phyloP scores from a whole-genome alignment of 192 early-diverging fungal genomes.

The Coemansia sp. region DNA sequence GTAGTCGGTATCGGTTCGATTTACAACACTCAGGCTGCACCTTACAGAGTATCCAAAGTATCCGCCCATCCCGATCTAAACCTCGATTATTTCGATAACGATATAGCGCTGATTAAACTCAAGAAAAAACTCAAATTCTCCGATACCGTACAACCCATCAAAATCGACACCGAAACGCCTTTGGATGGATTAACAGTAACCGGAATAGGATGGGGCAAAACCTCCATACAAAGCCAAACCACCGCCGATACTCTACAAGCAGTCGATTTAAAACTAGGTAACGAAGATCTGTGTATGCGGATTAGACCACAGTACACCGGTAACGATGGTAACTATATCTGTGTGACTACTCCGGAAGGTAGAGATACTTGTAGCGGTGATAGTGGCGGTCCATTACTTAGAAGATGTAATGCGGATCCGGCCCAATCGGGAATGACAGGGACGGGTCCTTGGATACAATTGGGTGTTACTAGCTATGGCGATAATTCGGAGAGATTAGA shows the following conservation, averaged over 20 bases:
- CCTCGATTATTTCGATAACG: constrained; percentile 53
- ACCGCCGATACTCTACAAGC: constrained; percentile 32
- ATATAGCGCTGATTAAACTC: constrained; percentile 55
- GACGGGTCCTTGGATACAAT: constrained; percentile 40
- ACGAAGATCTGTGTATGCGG: constrained; percentile 24
- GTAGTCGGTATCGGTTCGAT: constrained; percentile 38
- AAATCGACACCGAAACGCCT: constrained; percentile 30
- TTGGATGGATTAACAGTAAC: constrained; percentile 35
- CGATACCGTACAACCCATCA: constrained; percentile 38
- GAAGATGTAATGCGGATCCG: constrained; percentile 18
- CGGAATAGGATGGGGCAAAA: constrained; percentile 55
- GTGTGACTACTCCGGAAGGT: constrained; percentile 49
- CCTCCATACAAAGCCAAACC: constrained; percentile 16
- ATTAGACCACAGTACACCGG: constrained; percentile 24
- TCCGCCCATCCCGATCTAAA: constrained; percentile 39
- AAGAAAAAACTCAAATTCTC: constrained; percentile 33
- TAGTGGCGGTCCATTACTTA: constrained; percentile 44
- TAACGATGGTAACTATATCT: constrained; percentile 52
- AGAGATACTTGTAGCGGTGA: constrained; percentile 53
- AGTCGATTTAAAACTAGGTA: constrained; percentile 32
- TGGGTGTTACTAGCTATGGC: constrained; percentile 57
- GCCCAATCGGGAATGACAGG: constrained; percentile 3
- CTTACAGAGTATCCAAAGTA: constrained; percentile 32
- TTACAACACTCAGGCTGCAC: constrained; percentile 6
- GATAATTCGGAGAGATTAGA: constrained; percentile 20